Conservation (phyloP, 257 asterid genomes). For the Solanum paucissectum region DNA sequence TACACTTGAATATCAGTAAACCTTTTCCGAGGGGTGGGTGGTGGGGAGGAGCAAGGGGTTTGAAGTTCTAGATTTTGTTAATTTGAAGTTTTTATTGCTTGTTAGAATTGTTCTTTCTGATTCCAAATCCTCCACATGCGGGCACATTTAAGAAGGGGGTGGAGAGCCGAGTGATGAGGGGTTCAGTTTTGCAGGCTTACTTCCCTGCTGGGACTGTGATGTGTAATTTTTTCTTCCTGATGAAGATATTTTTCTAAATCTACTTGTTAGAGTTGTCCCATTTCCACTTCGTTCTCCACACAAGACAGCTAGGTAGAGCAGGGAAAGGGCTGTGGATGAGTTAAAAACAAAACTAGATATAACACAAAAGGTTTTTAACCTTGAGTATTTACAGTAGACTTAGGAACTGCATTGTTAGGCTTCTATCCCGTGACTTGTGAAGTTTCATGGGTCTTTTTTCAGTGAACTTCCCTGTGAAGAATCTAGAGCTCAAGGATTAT, state of each 20-base stretch:
- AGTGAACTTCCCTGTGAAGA: conserved; percentile 98
- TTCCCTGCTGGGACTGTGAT: background rate
- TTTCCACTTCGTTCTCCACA: background rate
- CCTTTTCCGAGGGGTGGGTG: background rate
- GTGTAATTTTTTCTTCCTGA: background rate
- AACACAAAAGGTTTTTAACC: background rate
- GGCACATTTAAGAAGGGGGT: background rate
- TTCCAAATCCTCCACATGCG: background rate
- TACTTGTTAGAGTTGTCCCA: background rate
- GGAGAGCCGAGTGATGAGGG: background rate
- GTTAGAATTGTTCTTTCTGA: background rate
- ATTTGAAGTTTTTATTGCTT: background rate
- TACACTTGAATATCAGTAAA: background rate
- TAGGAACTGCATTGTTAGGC: background rate
- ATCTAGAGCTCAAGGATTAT: conserved; percentile 87
- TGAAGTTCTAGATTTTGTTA: background rate
- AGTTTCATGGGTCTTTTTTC: background rate
- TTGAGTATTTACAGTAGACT: background rate
- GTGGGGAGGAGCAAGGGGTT: background rate
- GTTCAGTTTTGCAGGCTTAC: background rate
- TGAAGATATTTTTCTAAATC: background rate
- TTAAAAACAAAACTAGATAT: background rate
- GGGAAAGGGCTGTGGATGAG: background rate
- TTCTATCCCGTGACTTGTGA: background rate
- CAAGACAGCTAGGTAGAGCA: background rate